These are phyloP conservation scores for Zygosaccharomyces pseudobailii DNA, from an alignment of 1,139 yeast genomes.

Conservation along the genomic window DNA sequence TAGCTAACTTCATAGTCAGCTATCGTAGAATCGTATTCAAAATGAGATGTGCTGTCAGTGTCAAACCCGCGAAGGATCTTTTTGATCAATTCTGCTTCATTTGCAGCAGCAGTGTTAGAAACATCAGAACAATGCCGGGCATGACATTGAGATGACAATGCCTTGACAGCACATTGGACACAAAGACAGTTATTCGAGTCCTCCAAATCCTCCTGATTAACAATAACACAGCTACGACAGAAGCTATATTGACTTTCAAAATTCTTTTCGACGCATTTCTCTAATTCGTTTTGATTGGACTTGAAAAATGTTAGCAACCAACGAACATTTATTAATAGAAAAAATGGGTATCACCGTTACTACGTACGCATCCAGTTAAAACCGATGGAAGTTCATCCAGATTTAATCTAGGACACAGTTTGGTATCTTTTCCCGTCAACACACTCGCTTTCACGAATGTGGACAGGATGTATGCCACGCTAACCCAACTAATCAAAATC, in stretches of 20 bases:
- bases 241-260: conserved; percentile 11
- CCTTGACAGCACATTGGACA: conserved; percentile 17
- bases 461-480: not conserved
- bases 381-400: not conserved
- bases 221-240: conserved; percentile 18
- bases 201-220: conserved; percentile 10
- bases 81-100: not conserved
- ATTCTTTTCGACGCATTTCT: conserved; percentile 13
- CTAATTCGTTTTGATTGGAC: conserved; percentile 4
- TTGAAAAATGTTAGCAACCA: not conserved
- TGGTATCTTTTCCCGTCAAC: conserved; percentile 1
- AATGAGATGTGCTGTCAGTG: not conserved
- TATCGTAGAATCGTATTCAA: not conserved
- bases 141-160: conserved; percentile 15
- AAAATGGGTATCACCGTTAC: conserved; percentile 10
- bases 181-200: conserved; percentile 21
- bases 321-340: not conserved
- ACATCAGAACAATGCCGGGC: conserved; percentile 7
- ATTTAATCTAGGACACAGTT: conserved; percentile 10
- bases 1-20: conserved; percentile 6
- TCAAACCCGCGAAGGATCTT: not conserved
- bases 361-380: conserved; percentile 7
- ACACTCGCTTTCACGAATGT: not conserved
- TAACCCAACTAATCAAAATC: conserved; percentile 1
- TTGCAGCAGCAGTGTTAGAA: not conserved